phyloP scores from a whole-genome alignment of 345 rosid species.

The Gossypium stocksii region DNA sequence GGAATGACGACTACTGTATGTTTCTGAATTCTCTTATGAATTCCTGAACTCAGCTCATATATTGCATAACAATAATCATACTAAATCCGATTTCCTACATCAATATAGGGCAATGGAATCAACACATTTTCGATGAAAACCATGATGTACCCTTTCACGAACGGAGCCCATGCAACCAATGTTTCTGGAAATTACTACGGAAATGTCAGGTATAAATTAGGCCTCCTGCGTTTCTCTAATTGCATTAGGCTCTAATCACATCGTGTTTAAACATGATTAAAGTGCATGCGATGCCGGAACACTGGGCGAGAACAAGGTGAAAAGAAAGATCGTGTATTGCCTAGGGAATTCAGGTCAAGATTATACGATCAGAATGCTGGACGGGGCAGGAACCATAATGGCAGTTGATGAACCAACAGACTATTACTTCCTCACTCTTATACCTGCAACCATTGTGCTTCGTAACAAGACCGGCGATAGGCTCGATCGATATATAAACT shows the following conservation, averaged over 20 bases:
- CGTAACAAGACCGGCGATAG: slow-evolving; percentile 32
- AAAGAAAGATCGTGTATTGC: slow-evolving; percentile 71
- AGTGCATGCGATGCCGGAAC: slow-evolving; percentile 67
- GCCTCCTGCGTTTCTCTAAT: background rate
- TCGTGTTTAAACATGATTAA: slow-evolving; percentile 5
- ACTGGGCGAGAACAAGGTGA: slow-evolving; percentile 44
- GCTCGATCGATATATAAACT: slow-evolving; percentile 61
- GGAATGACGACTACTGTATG: slow-evolving; percentile 42
- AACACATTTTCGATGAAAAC: slow-evolving; percentile 53
- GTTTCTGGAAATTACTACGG: slow-evolving; percentile 24
- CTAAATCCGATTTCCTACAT: background rate
- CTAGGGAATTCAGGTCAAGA: slow-evolving; percentile 42
- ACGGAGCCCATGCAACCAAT: slow-evolving; percentile 56
- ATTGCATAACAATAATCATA: background rate
- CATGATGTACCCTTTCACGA: slow-evolving; percentile 54
- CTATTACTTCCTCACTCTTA: slow-evolving; percentile 30
- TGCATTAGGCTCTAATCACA: background rate
- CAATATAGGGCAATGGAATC: slow-evolving; percentile 54
- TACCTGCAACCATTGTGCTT: slow-evolving; percentile 42
- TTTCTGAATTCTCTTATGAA: slow-evolving; percentile 2
- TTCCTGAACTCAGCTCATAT: background rate
- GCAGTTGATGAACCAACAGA: slow-evolving; percentile 27
- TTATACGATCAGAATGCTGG: slow-evolving; percentile 30
- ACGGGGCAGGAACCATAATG: slow-evolving; percentile 55
- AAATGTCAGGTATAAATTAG: slow-evolving; percentile 41